These are phyloP conservation scores for Eucalyptus globulus DNA, from an alignment of 345 rosid genomes.

Conservation along the genomic window DNA sequence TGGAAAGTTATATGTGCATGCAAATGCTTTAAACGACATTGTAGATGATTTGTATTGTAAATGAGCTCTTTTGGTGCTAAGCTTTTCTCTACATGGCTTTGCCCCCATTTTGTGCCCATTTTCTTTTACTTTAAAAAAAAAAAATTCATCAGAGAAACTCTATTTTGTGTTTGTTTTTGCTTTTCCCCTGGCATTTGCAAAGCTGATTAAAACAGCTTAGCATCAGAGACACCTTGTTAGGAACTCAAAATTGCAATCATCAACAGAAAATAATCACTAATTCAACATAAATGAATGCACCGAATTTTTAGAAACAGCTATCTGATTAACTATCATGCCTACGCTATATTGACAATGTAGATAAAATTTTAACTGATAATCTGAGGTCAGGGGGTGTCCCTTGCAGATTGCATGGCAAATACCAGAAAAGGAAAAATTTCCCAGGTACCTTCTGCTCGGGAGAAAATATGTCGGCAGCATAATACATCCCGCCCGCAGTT, in stretches of 20 bases:
- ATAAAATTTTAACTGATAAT: no score
- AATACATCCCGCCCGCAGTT: accelerated
- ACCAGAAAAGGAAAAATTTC: background rate
- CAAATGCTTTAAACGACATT: background rate
- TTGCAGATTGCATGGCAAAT: background rate
- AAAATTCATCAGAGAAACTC: background rate
- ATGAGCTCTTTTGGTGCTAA: background rate
- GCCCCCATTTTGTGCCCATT: background rate
- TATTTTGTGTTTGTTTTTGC: no score
- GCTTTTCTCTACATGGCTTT: background rate
- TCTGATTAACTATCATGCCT: background rate
- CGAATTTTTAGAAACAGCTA: background rate
- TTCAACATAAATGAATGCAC: background rate
- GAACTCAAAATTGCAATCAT: background rate
- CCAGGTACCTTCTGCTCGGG: background rate
- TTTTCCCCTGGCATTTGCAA: no score
- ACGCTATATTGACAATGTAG: background rate
- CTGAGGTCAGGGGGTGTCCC: background rate
- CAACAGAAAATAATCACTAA: background rate
- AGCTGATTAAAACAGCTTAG: background rate
- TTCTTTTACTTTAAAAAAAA: no score
- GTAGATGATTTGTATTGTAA: background rate
- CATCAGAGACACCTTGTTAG: background rate
- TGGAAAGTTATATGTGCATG: background rate
- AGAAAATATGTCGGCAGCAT: background rate